Evolutionary conservation across 352 stramenopile species (phyloP).

Genomic region (Peronospora destructor): DNA sequence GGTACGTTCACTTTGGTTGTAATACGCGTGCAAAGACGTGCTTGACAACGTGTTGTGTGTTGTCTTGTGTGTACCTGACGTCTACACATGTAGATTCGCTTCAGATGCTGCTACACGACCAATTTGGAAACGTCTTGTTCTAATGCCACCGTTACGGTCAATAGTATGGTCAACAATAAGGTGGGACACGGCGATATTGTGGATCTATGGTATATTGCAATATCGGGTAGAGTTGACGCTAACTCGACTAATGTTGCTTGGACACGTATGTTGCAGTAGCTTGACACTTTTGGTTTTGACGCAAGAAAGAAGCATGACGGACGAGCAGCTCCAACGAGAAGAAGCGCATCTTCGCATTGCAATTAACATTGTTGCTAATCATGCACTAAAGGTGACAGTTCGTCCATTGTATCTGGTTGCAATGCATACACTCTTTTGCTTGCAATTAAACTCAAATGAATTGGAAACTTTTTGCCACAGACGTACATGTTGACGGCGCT

Average conservation of each 20-base stretch:
- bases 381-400: slow-evolving; percentile 29
- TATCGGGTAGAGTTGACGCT: not conserved
- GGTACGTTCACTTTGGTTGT: slow-evolving; percentile 23
- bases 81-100: slow-evolving; percentile 36
- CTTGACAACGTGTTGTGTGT: no score
- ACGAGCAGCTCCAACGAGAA: slow-evolving; percentile 30
- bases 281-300: not conserved
- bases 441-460: no score
- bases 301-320: slow-evolving; percentile 29
- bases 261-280: not conserved
- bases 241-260: not conserved
- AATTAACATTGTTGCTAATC: slow-evolving; percentile 27
- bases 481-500: slow-evolving; percentile 68
- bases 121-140: slow-evolving; percentile 54
- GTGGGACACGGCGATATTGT: no score
- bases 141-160: slow-evolving; percentile 5
- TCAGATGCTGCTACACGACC: slow-evolving; percentile 36
- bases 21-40: not conserved
- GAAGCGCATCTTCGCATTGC: slow-evolving; percentile 31
- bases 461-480: no score
- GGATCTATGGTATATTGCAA: not conserved
- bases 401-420: no score
- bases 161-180: no score
- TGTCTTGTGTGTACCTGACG: slow-evolving; percentile 7
- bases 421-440: no score